phyloP scores from a whole-genome alignment of 768 basidiomycete genomes.

The Mycena filopes region DNA sequence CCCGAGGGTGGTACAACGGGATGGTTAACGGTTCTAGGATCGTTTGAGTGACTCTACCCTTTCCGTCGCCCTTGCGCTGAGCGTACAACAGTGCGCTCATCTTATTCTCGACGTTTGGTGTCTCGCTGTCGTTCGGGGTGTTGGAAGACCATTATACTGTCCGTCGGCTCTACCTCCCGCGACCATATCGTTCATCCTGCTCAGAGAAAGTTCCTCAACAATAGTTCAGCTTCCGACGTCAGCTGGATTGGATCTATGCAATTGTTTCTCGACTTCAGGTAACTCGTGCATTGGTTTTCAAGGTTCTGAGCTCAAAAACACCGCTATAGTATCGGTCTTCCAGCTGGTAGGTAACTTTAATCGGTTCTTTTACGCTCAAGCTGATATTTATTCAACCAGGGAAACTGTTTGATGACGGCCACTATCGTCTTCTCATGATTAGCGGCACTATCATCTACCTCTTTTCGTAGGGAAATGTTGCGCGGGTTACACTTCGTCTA shows the following conservation, averaged over 20 bases:
- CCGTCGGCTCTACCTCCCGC: background rate
- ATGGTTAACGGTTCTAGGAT: conserved; percentile 31
- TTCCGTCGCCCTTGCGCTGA: background rate
- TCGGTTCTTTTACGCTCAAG: background rate
- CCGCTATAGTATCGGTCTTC: conserved; percentile 22
- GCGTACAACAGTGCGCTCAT: conserved; percentile 23
- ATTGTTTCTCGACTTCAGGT: conserved; percentile 31
- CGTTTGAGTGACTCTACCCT: conserved; percentile 13
- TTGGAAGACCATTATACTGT: conserved; percentile 33
- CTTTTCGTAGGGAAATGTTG: conserved; percentile 26
- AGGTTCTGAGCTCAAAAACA: background rate
- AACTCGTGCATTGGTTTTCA: background rate
- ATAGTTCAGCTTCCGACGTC: conserved; percentile 28
- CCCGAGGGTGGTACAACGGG: conserved; percentile 26
- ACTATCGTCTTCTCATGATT: conserved; percentile 29
- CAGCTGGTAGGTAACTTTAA: conserved; percentile 32
- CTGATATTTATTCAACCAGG: conserved; percentile 11
- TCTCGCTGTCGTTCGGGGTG: conserved; percentile 32
- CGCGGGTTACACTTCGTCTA: background rate
- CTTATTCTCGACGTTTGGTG: conserved; percentile 31
- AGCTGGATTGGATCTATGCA: conserved; percentile 31
- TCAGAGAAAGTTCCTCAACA: conserved; percentile 26
- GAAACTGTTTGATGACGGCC: conserved; percentile 29
- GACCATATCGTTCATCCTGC: background rate
- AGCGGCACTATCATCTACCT: conserved; percentile 27